Evolutionary conservation across 2,329 filamentous ascomycete genomes (phyloP), one percentile per base, ranked within the genome.

Genomic region (Penicillium frequentans): DNA sequence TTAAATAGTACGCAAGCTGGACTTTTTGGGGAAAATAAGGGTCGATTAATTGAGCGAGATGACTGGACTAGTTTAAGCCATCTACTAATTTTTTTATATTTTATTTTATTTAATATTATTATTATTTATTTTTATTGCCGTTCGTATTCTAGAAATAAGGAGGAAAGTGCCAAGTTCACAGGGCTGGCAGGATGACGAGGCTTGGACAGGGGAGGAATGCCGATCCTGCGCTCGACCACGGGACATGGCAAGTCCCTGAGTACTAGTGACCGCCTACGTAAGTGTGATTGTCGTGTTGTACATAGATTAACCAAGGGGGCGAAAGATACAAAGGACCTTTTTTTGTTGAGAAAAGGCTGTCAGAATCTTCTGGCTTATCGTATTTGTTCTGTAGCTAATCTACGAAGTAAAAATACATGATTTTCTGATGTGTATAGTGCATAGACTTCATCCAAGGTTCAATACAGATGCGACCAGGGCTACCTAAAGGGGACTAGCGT

Each of bases 101-200:
- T n/a, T n/a, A n/a, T n/a, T n/a, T n/a, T 35, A 29, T 29, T 11
- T 5, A 19, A 19, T 19, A 19, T 29, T 29, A 26, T 29, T 46
- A 29, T 46, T 8, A 2, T 29, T 27, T 21, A 19, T 46, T 29
- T 9, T 37, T 37, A 16, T 37, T 37, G 33, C 13, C 21, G 27
- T 46, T 16, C 19, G 10, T 9, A 44, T 29, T 46, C 26, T 46
- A 26, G 43, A 23, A 35, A 19, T 21, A 16, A 9, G 11, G 29
- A 19, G 9, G 51, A 49, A 29, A 39, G 46, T 24, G 14, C 42
- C 21, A 21, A 49, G 44, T 48, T 48, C 59, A 56, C 58, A 58
- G 53, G 55, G 60, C 60, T 58, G 55, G 52, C 39, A 43, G 31
- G 57, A 55, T 61, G 59, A 61, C 59, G 59, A 61, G 39, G 54